Evolutionary conservation across 495 filamentous ascomycete genomes (phyloP), one percentile per base, ranked within the genome.

Genomic region (Chaetomidium leptoderma): DNA sequence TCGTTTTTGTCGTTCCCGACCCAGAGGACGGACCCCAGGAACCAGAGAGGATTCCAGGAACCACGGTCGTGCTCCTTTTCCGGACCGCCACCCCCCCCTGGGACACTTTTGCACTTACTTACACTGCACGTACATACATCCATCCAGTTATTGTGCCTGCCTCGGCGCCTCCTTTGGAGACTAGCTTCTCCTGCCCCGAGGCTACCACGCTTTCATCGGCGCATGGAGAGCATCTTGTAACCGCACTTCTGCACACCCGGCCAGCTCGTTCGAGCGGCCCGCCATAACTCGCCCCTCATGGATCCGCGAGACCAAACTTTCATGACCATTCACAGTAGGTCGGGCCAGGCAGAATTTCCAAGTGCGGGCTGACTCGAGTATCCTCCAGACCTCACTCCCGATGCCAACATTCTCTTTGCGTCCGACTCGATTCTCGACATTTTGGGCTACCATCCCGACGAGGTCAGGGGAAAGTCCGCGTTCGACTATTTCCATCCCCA

Each of bases 401-500:
- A 93, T 68, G 91, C 91, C 58, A 87, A 85, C 55, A 85, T 95
- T 46, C 80, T 91, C 60, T 95, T 91, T 68, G 88, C 83, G 36
- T 95, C 90, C 45, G 86, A 90, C 61, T 92, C 90, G 23, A 84
- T 95, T 56, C 72, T 82, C 57, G 88, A 92, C 63, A 90, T 95
- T 42, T 76, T 95, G 40, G 90, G 91, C 42, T 92, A 92, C 66
- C 76, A 82, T 26, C 87, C 90, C 5, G 74, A 84, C 48, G 88
- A 92, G 66, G 83, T 95, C 11, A 78, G 85, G 59, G 84, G 87
- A 42, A 86, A 81, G 63, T 91, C 91, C 56, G 86, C 83, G 68
- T 95, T 91, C 78, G 87, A 91, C 23, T 95, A 87, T 69, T 95
- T 95, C 63, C 89, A 93, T 55, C 87, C 87, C 1, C 84, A 90